Conservation (phyloP, 1,139 yeast species). For the Candida sojae region DNA sequence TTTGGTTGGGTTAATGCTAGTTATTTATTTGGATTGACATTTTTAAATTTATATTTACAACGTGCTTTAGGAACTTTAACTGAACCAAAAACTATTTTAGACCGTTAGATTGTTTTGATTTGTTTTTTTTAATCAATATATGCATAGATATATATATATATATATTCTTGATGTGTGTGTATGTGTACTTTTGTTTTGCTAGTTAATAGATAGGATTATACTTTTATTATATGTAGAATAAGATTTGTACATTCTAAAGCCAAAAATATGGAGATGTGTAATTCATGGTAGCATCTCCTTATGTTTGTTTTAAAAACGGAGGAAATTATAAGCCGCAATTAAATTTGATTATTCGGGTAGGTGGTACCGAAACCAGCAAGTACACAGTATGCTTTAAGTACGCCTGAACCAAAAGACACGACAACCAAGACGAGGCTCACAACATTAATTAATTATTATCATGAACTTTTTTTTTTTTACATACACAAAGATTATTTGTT, state of each 20-base stretch:
- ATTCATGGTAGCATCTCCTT: background rate
- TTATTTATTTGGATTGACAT: conserved; percentile 72
- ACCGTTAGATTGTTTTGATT: background rate
- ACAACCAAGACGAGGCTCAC: no score
- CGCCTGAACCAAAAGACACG: no score
- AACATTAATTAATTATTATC: no score
- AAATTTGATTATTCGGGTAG: no score
- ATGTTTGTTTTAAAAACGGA: background rate
- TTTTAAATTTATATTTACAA: conserved; percentile 65
- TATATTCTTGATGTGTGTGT: background rate
- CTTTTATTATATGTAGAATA: no score
- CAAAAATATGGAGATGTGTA: no score
- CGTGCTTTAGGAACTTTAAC: conserved; percentile 84
- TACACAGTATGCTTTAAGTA: background rate
- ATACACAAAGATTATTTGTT: no score
- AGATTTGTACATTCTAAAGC: background rate
- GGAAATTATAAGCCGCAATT: background rate
- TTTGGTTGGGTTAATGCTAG: conserved; percentile 97
- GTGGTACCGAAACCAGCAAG: background rate
- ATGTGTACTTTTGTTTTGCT: no score
- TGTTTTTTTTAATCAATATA: background rate
- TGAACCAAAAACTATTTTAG: background rate
- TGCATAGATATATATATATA: background rate
- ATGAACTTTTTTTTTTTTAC: no score
- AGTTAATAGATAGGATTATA: no score